phyloP scores from a whole-genome alignment of 495 filamentous ascomycete species.

The Trichoderma gamsii region DNA sequence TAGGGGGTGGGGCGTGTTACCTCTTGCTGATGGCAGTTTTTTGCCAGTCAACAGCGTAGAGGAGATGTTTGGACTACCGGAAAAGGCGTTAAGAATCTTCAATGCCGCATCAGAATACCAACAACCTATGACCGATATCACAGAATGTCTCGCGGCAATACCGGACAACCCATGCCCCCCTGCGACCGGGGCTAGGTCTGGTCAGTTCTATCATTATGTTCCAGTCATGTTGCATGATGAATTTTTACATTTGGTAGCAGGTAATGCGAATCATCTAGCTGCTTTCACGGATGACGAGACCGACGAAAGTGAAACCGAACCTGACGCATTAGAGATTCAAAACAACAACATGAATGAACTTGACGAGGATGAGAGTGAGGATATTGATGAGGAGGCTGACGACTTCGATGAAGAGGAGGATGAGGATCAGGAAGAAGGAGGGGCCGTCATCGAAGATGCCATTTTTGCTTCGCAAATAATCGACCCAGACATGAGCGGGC shows the following conservation, averaged over 20 bases:
- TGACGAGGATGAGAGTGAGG: neutral
- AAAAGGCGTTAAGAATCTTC: neutral
- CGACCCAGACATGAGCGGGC: too few species aligned
- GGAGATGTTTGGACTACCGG: slow-evolving; percentile 31
- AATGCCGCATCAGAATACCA: slow-evolving; percentile 21
- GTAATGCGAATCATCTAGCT: neutral
- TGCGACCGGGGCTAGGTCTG: neutral
- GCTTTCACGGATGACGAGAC: neutral
- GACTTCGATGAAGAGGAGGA: slow-evolving; percentile 21
- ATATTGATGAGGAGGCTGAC: neutral
- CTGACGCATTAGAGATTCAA: slow-evolving; percentile 9
- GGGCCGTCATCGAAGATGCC: neutral
- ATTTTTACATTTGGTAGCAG: neutral
- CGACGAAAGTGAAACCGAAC: neutral
- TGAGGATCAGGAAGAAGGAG: slow-evolving; percentile 2
- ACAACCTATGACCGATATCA: slow-evolving; percentile 23
- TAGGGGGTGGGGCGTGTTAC: slow-evolving; percentile 43
- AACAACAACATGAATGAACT: neutral
- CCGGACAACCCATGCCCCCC: slow-evolving; percentile 13
- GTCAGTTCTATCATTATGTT: slow-evolving; percentile 2
- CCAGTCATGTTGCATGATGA: neutral
- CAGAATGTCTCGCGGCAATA: neutral
- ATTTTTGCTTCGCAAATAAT: neutral
- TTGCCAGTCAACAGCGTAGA: slow-evolving; percentile 26
- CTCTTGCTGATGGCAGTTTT: slow-evolving; percentile 39